Conservation (phyloP, 2,329 filamentous ascomycete species). For the Diaporthe ampelina region DNA sequence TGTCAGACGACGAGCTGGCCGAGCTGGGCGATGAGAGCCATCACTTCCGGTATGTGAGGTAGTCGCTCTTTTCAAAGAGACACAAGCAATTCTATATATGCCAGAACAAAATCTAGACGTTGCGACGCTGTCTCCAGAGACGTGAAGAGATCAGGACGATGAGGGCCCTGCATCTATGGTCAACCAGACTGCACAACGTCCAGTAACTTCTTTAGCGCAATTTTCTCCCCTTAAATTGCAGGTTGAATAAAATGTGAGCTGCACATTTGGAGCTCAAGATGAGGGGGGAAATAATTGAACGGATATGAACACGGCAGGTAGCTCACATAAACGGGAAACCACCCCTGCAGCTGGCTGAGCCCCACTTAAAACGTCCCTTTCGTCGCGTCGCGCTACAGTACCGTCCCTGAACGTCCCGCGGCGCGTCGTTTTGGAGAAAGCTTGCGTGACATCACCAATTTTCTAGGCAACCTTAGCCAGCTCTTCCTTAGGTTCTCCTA, state of each 20-base stretch:
- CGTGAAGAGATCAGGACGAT: neutral
- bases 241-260: neutral
- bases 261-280: neutral
- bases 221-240: neutral
- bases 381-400: slow-evolving; percentile 37
- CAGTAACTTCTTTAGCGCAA: neutral
- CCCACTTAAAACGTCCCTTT: slow-evolving; percentile 31
- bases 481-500: neutral
- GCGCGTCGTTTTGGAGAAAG: slow-evolving; percentile 41
- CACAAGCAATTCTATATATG: neutral
- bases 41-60: slow-evolving; percentile 61
- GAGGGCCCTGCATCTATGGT: neutral
- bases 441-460: slow-evolving; percentile 45
- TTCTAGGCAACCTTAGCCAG: slow-evolving; percentile 11
- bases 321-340: neutral
- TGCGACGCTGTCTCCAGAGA: neutral
- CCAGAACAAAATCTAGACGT: no score
- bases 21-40: slow-evolving; percentile 68
- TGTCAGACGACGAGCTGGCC: slow-evolving; percentile 62
- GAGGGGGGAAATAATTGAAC: neutral
- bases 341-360: neutral
- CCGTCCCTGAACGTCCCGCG: slow-evolving; percentile 24
- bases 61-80: neutral
- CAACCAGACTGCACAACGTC: neutral
- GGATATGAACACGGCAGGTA: neutral